Evolutionary conservation across 1,284 basidiomycete species (phyloP).

Genomic region (Fomitopsis betulina): DNA sequence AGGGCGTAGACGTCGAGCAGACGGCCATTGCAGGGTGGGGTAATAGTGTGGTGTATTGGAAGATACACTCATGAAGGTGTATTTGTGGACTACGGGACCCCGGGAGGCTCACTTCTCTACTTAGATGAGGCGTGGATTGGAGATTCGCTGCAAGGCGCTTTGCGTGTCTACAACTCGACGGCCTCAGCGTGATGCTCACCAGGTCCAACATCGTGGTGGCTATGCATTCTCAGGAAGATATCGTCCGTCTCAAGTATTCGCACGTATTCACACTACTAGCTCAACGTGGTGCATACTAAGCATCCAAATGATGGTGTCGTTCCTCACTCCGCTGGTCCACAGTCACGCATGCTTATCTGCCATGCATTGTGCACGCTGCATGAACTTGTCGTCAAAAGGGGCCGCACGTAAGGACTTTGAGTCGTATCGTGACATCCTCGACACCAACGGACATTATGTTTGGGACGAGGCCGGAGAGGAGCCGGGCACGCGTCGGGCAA

Average conservation of each 20-base stretch:
- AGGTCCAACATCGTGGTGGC: no score
- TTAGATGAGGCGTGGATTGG: background rate
- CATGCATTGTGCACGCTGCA: background rate
- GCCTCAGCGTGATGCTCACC: no score
- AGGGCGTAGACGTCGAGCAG: constrained; percentile 67
- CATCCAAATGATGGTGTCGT: background rate
- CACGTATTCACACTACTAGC: no score
- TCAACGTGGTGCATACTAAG: background rate
- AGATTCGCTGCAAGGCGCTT: no score
- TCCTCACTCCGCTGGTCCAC: background rate
- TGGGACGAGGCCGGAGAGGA: background rate
- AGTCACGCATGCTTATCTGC: background rate
- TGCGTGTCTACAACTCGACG: no score
- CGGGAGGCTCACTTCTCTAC: background rate
- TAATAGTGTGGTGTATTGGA: constrained; percentile 74
- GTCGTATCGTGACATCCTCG: no score
- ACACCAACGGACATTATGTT: background rate
- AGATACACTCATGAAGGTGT: constrained; percentile 36
- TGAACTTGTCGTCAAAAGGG: background rate
- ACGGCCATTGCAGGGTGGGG: constrained; percentile 57
- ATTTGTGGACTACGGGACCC: background rate
- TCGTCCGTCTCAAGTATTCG: no score
- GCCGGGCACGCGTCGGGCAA: background rate
- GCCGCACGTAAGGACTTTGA: no score
- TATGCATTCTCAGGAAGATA: no score